A percentile compares a stretch with the other conserved stretches of the same genome.
These are phyloP conservation scores for Garcileccinum viscosum DNA, from an alignment of 1,284 basidiomycete genomes.

Conservation along the genomic window DNA sequence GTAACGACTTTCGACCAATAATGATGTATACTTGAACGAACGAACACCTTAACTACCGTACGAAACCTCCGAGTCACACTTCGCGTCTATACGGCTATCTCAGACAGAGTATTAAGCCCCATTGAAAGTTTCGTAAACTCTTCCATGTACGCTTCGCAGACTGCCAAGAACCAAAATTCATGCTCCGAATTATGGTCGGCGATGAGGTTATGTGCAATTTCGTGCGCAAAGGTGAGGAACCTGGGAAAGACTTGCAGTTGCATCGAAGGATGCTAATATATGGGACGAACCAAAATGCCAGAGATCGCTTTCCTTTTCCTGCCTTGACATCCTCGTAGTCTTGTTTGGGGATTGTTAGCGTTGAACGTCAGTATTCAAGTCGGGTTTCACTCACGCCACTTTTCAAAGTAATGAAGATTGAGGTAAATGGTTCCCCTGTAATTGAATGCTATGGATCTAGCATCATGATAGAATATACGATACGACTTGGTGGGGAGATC, in stretches of 20 bases:
- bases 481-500: slow-evolving; percentile 68
- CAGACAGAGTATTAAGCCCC: background rate
- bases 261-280: background rate
- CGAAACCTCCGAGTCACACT: background rate
- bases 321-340: slow-evolving; percentile 71
- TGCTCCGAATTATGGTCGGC: background rate
- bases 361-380: slow-evolving; percentile 21
- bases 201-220: background rate
- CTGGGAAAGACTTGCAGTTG: background rate
- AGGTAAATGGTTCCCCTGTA: slow-evolving; percentile 87
- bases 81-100: background rate
- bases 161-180: background rate
- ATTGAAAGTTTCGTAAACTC: background rate
- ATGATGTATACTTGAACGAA: no score
- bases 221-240: background rate
- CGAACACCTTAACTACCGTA: background rate
- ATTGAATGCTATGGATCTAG: slow-evolving; percentile 93
- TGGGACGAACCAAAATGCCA: slow-evolving; percentile 72
- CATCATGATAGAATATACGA: slow-evolving; percentile 87
- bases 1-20: background rate
- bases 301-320: slow-evolving; percentile 66
- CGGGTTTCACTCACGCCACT: slow-evolving; percentile 64
- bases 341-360: slow-evolving; percentile 33
- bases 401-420: slow-evolving; percentile 84
- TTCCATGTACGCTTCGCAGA: background rate